These are phyloP conservation scores for Brassica hybrid DNA, from an alignment of 441 rosid species.

Conservation along the genomic window DNA sequence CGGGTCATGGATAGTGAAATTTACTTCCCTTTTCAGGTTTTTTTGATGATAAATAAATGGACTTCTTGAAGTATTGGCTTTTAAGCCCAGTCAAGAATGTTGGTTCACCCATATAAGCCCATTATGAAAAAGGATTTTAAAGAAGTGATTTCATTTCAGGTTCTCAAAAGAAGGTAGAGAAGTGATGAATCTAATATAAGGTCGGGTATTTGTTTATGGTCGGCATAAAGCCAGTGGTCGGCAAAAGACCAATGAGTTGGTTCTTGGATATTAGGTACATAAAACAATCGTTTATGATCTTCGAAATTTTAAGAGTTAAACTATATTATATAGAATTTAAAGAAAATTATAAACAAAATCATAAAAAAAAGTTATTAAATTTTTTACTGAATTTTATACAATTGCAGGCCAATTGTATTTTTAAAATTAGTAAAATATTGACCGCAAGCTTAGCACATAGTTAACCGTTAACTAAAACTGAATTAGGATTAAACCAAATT, in stretches of 20 bases:
- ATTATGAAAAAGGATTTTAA: neutral
- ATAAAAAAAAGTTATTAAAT: neutral
- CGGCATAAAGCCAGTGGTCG: neutral
- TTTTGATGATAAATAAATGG: neutral
- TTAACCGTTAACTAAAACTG: neutral
- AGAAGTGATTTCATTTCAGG: neutral
- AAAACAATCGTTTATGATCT: neutral
- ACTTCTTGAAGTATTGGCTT: neutral
- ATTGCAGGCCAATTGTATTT: no score
- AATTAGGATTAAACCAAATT: neutral
- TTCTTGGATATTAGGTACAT: constrained; percentile 5
- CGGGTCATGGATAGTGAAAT: neutral
- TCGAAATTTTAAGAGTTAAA: neutral
- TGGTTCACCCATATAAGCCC: neutral
- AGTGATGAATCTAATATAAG: neutral
- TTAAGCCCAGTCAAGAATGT: neutral
- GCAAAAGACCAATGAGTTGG: neutral
- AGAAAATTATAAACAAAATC: no score
- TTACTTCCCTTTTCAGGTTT: constrained; percentile 4
- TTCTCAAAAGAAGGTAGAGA: neutral
- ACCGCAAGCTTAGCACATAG: no score
- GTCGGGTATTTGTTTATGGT: constrained; percentile 7
- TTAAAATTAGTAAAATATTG: no score
- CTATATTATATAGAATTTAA: no score
- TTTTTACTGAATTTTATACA: no score